Conservation (phyloP, 2,329 filamentous ascomycete species). For the Lasiodiplodia sp. region DNA sequence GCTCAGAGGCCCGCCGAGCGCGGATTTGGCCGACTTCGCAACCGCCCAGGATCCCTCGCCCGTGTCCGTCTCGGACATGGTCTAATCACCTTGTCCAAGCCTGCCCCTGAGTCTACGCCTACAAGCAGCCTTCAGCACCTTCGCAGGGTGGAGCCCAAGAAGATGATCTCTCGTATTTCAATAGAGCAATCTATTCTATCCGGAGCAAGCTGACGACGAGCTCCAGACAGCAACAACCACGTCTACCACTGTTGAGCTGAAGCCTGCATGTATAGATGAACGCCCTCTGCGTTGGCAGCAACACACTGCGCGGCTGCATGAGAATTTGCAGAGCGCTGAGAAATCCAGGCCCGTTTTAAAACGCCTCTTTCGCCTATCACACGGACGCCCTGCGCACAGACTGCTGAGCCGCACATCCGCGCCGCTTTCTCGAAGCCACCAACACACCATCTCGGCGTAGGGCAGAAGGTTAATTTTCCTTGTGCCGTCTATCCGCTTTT, state of each 20-base stretch:
- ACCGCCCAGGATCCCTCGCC: not conserved
- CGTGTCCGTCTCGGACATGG: not conserved
- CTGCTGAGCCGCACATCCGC: not conserved
- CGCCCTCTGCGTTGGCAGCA: not conserved
- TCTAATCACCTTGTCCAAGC: not conserved
- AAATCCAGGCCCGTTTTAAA: not conserved
- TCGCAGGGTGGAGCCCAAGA: conserved; percentile 7
- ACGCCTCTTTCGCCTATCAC: not conserved
- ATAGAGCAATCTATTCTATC: not conserved
- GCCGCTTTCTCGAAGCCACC: not conserved
- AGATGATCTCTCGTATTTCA: conserved; percentile 13
- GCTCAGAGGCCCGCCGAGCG: not conserved
- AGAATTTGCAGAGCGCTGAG: not conserved
- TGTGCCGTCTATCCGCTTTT: not conserved
- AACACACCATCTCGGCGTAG: not conserved
- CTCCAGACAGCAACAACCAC: not conserved
- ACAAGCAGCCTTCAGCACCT: not conserved
- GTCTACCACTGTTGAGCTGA: not conserved
- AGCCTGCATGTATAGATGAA: not conserved
- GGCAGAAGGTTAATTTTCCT: not conserved
- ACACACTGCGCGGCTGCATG: not conserved
- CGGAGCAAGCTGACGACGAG: conserved; percentile 1
- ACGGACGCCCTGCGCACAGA: not conserved
- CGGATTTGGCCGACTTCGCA: not conserved
- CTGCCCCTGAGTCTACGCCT: conserved; percentile 4